Percentiles rank a stretch among this genome's conserved stretches.
phyloP scores from a whole-genome alignment of 2,329 filamentous ascomycete species.

The Fusarium floridanum region DNA sequence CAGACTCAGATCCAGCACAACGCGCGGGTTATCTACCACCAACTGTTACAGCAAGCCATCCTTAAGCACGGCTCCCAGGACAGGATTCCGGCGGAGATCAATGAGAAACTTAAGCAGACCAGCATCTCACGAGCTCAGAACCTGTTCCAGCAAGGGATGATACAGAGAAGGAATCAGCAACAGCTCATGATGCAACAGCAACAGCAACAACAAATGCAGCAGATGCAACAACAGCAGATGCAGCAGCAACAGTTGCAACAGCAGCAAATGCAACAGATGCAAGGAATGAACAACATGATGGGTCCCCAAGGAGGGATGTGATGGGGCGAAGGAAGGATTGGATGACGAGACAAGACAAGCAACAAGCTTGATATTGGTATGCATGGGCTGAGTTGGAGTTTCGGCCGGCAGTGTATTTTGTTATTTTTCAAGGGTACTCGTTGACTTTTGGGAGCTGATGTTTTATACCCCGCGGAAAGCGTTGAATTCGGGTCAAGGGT shows the following conservation, averaged over 20 bases:
- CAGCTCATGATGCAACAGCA: conserved; percentile 49
- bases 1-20: conserved; percentile 53
- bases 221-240: conserved; percentile 33
- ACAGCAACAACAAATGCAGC: conserved; percentile 46
- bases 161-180: conserved; percentile 51
- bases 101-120: conserved; percentile 59
- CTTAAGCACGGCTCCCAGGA: conserved; percentile 57
- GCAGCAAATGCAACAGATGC: conserved; percentile 50
- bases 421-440: conserved; percentile 22
- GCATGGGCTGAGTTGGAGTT: conserved; percentile 36
- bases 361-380: conserved; percentile 16
- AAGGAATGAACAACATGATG: conserved; percentile 62
- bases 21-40: conserved; percentile 55
- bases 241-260: conserved; percentile 44
- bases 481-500: conserved; percentile 40
- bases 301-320: conserved; percentile 64
- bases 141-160: conserved; percentile 50
- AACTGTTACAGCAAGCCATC: conserved; percentile 51
- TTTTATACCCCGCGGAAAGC: conserved; percentile 51
- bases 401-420: conserved; percentile 23
- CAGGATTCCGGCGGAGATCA: conserved; percentile 60
- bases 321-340: conserved; percentile 17
- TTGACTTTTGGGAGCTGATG: conserved; percentile 41
- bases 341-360: conserved; percentile 15
- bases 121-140: conserved; percentile 57